A percentile compares a stretch with the other conserved stretches of the same genome.
Conservation (phyloP, 441 rosid genomes). For the Adansonia madagascariensis region DNA sequence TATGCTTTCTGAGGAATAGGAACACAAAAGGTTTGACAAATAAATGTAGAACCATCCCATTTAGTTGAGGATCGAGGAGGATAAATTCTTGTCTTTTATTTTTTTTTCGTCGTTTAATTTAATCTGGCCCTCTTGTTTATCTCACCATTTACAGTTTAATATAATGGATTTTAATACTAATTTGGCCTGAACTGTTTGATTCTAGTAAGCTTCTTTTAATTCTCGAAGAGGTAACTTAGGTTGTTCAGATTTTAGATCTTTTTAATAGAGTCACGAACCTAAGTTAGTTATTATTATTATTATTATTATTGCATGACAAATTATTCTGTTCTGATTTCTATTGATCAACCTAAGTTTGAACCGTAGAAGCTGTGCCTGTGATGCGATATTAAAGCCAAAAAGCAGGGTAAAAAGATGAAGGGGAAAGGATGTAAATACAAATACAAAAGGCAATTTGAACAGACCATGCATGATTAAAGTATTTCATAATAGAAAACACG, state of each 20-base stretch:
- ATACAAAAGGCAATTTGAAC: neutral
- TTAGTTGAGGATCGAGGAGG: neutral
- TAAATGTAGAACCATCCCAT: constrained; percentile 30
- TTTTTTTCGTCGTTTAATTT: neutral
- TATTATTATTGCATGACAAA: no score
- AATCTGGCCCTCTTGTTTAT: neutral
- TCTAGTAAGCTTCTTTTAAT: neutral
- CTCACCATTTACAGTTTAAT: neutral
- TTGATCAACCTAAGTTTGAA: no score
- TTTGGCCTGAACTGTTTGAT: neutral
- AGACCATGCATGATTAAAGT: constrained; percentile 1
- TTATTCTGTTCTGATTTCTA: no score
- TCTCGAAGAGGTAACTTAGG: neutral
- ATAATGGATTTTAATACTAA: neutral
- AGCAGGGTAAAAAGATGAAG: neutral
- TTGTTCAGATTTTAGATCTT: neutral
- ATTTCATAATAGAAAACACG: constrained; percentile 24
- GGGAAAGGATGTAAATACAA: neutral
- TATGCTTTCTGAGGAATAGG: constrained; percentile 25
- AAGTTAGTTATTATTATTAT: no score
- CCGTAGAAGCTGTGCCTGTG: no score
- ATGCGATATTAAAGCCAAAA: no score
- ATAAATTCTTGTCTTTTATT: neutral
- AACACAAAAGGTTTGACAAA: constrained; percentile 24
- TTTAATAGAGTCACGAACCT: no score